These are phyloP conservation scores for Neodidymelliopsis sp. DNA, from an alignment of 2,329 filamentous ascomycete species.

Conservation along the genomic window DNA sequence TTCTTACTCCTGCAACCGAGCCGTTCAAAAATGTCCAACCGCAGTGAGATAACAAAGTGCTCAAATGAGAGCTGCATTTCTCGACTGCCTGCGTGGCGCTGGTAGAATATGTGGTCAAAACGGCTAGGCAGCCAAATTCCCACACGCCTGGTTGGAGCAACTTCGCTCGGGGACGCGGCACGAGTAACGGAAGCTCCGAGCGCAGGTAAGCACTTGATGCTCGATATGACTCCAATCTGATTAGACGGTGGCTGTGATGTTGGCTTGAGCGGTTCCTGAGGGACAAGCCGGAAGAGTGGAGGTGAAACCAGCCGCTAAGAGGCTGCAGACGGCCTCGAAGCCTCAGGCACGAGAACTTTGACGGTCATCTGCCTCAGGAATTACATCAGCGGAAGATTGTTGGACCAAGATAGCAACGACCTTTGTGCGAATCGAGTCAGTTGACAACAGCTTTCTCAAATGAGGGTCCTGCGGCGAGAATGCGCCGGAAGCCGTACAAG, in stretches of 20 bases:
- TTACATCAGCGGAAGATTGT: conserved; percentile 30
- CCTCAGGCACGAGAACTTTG: conserved; percentile 33
- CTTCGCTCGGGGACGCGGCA: conserved; percentile 27
- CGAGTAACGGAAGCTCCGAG: conserved; percentile 25
- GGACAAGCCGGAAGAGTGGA: conserved; percentile 36
- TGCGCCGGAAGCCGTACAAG: conserved; percentile 17
- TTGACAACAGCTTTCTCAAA: conserved; percentile 8
- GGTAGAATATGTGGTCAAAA: conserved; percentile 20
- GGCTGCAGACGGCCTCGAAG: conserved; percentile 24
- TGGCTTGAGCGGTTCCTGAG: conserved; percentile 20
- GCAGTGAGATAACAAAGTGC: conserved; percentile 5
- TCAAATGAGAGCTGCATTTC: conserved; percentile 17
- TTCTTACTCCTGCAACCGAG: neutral
- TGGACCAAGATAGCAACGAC: conserved; percentile 30
- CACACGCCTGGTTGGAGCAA: conserved; percentile 34
- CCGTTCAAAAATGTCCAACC: conserved; percentile 9
- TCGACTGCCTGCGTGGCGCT: conserved; percentile 19
- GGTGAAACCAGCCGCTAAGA: conserved; percentile 23
- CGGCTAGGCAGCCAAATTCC: conserved; percentile 44
- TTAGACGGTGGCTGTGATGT: conserved; percentile 38
- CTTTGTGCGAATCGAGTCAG: conserved; percentile 30
- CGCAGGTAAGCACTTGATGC: conserved; percentile 25
- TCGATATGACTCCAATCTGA: conserved; percentile 31
- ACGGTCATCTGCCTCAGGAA: conserved; percentile 42
- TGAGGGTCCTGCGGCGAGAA: conserved; percentile 10